Conservation (phyloP, 2,329 filamentous ascomycete genomes). For the Aspergillus floridensis region DNA sequence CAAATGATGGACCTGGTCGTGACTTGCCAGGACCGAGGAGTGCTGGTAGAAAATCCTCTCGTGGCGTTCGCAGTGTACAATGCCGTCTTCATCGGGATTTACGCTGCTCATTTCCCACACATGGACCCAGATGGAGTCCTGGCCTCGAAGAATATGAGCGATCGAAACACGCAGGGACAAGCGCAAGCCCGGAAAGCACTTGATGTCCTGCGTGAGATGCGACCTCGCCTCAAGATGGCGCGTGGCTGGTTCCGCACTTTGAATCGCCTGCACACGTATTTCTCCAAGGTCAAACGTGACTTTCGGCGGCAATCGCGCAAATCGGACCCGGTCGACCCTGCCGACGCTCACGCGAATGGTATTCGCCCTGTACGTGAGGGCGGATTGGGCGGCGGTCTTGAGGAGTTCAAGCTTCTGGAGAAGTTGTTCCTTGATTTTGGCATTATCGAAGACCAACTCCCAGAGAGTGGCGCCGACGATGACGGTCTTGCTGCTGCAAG, state of each 20-base stretch:
- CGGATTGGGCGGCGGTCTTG: conserved; percentile 31
- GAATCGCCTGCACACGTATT: conserved; percentile 43
- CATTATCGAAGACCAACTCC: conserved; percentile 38
- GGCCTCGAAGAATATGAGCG: conserved; percentile 31
- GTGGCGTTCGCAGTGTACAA: conserved; percentile 56
- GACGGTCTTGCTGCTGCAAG: conserved; percentile 26
- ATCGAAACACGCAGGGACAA: conserved; percentile 30
- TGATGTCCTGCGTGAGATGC: conserved; percentile 42
- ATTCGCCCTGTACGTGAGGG: conserved; percentile 33
- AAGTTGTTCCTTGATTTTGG: conserved; percentile 43
- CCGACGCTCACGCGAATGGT: conserved; percentile 29
- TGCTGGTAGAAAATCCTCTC: conserved; percentile 55
- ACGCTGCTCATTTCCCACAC: conserved; percentile 54
- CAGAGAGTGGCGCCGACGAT: conserved; percentile 33
- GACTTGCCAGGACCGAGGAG: conserved; percentile 51
- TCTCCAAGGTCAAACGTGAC: conserved; percentile 39
- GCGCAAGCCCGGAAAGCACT: conserved; percentile 37
- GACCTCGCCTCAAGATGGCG: conserved; percentile 41
- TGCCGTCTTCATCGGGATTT: conserved; percentile 52
- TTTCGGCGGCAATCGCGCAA: conserved; percentile 36
- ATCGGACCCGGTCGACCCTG: conserved; percentile 28
- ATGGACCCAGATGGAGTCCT: conserved; percentile 55
- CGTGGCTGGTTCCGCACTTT: conserved; percentile 45
- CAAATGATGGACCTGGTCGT: conserved; percentile 54
- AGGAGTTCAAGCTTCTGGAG: conserved; percentile 43